Base-by-base conservation (phyloP, 2,329 filamentous ascomycete species). In the Xylariaceae sp. region DNA sequence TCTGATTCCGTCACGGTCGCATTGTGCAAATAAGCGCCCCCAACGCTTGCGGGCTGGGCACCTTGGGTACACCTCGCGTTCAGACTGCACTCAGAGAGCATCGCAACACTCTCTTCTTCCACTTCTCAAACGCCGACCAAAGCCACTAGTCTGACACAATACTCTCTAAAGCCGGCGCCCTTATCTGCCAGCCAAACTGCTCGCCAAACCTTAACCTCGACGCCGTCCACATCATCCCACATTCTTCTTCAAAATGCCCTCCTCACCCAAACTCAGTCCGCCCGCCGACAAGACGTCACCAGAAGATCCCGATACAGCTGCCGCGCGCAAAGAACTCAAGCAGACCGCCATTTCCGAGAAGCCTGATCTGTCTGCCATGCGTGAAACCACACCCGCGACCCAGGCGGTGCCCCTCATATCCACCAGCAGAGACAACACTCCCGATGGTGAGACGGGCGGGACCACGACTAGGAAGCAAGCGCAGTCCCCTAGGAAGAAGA, bases 401-500 rank as follows among this genome's bases (percentile, higher is more conserved):
- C 51, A 61, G 46, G 60, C 54, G 49, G 54, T 60, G 43, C 62
- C 58, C 40, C 51, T 57, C 47, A 52, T 45, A 42, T 48, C 62
- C 39, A 27, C 48, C 10, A 56, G 22, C 51, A 52, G 52, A 42
- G 48, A 31, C 19, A 32, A 50, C 15, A 57, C 52, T 1, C 51
- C 57, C 44, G 58, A 61, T 36, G 56, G 47, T 38, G 53, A 53
- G 3, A 36, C 52, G n/a, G 61, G 65, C 32, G 64, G 66, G 44
- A 67, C 75, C 45, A 66, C 69, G 35, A 62, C 74, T 58, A 75
- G 70, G 61, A 77, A 82, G 43, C 71, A 75, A 49, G 62, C 82
- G 40, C 71, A 75, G 17, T 85, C 81, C 11, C 82, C 82, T 30
- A 85, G 85, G 71, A 86, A 85, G 74, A 86, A 85, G 71, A n/a